Conservation (phyloP, 1,284 basidiomycete genomes). For the Xerocomus nothofagi region DNA sequence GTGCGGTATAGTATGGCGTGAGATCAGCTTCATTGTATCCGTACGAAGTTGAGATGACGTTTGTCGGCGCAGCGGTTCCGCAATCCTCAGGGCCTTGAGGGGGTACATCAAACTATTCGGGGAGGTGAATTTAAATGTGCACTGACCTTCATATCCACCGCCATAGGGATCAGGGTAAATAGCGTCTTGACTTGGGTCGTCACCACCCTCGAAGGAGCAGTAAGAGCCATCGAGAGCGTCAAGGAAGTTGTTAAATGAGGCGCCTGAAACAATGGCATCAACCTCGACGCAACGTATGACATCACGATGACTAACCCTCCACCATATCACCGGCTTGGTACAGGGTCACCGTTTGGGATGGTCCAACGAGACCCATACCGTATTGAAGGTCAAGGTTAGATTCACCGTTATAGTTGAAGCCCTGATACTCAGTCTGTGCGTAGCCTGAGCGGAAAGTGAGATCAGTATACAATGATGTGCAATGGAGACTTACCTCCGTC, state of each 20-base stretch:
- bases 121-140: not conserved
- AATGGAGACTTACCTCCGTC: conserved; percentile 25
- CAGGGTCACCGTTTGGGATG: conserved; percentile 40
- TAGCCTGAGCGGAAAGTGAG: conserved; percentile 28
- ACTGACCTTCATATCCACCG: conserved; percentile 38
- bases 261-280: conserved; percentile 31
- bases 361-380: conserved; percentile 43
- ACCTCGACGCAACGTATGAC: not conserved
- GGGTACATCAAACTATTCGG: not conserved
- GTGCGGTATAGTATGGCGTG: conserved; percentile 39
- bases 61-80: conserved; percentile 37
- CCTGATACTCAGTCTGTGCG: conserved; percentile 37
- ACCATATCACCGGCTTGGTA: conserved; percentile 47
- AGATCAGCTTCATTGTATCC: conserved; percentile 42
- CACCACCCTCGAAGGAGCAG: conserved; percentile 49
- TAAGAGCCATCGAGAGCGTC: conserved; percentile 49
- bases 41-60: conserved; percentile 49
- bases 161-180: conserved; percentile 44
- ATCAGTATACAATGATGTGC: too few relatives aligned
- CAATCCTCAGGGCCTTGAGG: conserved; percentile 37
- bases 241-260: conserved; percentile 49
- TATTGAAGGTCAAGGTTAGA: conserved; percentile 54
- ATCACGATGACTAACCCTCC: conserved; percentile 31
- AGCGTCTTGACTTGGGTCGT: conserved; percentile 40
- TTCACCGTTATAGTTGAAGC: conserved; percentile 46